Evolutionary conservation across 768 basidiomycete species (phyloP).

Genomic region (Erythrobasidium yunnanense): DNA sequence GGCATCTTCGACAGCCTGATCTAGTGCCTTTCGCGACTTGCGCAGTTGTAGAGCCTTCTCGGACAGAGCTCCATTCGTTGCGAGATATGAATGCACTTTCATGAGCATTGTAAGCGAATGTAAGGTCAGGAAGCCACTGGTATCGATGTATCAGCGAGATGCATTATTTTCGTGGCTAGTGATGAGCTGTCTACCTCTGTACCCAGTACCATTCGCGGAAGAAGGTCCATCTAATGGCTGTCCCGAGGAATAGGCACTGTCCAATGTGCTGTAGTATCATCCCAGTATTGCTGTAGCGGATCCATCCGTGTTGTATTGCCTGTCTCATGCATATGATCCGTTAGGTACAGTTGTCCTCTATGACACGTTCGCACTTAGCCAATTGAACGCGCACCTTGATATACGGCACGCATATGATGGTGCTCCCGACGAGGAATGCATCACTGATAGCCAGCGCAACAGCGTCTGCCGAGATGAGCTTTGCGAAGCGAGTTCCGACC

Average conservation of each 20-base stretch:
- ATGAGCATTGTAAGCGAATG: slow-evolving; percentile 59
- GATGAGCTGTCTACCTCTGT: too few species aligned
- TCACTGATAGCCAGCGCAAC: slow-evolving; percentile 73
- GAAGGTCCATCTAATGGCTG: slow-evolving; percentile 79
- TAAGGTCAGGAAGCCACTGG: slow-evolving; percentile 67
- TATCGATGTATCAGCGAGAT: too few species aligned
- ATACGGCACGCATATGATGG: slow-evolving; percentile 67
- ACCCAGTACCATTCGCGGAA: slow-evolving; percentile 44
- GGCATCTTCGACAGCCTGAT: slow-evolving; percentile 45
- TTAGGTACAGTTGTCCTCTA: background rate
- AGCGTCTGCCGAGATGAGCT: slow-evolving; percentile 77
- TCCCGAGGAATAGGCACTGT: slow-evolving; percentile 62
- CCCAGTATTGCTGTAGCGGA: slow-evolving; percentile 67
- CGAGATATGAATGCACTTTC: slow-evolving; percentile 82
- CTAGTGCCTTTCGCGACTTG: slow-evolving; percentile 47
- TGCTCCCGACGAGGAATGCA: slow-evolving; percentile 63
- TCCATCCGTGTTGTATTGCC: slow-evolving; percentile 59
- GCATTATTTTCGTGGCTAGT: too few species aligned
- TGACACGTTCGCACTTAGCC: background rate
- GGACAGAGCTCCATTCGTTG: slow-evolving; percentile 76
- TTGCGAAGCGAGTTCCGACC: slow-evolving; percentile 66
- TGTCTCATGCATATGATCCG: background rate
- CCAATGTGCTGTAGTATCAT: slow-evolving; percentile 65
- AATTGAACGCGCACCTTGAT: slow-evolving; percentile 48
- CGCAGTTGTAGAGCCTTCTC: slow-evolving; percentile 32